Conservation (phyloP, 2,329 filamentous ascomycete species). For the Dichotomopilus funicola region DNA sequence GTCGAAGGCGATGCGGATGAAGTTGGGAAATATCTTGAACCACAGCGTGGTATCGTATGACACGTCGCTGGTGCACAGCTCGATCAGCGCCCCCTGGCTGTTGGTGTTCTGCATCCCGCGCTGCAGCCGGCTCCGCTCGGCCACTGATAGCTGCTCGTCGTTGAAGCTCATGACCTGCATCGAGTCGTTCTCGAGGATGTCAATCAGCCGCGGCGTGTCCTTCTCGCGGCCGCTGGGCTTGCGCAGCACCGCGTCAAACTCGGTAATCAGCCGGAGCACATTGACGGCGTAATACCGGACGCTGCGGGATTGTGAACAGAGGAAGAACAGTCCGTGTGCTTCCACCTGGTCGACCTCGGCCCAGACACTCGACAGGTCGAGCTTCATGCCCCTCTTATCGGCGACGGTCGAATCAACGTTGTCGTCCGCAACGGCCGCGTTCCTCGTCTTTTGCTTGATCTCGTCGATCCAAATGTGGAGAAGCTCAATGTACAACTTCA, state of each 20-base stretch:
- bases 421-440: constrained; percentile 52
- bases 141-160: constrained; percentile 83
- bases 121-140: constrained; percentile 85
- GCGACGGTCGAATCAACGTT: constrained; percentile 53
- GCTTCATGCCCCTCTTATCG: constrained; percentile 67
- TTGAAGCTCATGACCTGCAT: constrained; percentile 86
- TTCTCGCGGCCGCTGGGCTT: constrained; percentile 54
- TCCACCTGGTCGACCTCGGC: constrained; percentile 95
- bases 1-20: constrained; percentile 84
- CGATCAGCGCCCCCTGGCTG: constrained; percentile 78
- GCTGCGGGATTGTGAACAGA: constrained; percentile 88
- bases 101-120: constrained; percentile 81
- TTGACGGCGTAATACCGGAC: constrained; percentile 89
- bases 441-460: constrained; percentile 77
- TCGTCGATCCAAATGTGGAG: constrained; percentile 97
- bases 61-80: constrained; percentile 90
- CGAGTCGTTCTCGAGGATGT: constrained; percentile 86
- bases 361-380: constrained; percentile 82
- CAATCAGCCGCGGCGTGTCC: constrained; percentile 70
- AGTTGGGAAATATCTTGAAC: constrained; percentile 97
- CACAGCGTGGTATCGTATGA: constrained; percentile 92
- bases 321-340: constrained; percentile 91
- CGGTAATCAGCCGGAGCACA: constrained; percentile 82
- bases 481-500: constrained; percentile 87
- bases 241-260: constrained; percentile 85